Conservation (phyloP, 345 rosid genomes). For the Microthlaspi erraticum region DNA sequence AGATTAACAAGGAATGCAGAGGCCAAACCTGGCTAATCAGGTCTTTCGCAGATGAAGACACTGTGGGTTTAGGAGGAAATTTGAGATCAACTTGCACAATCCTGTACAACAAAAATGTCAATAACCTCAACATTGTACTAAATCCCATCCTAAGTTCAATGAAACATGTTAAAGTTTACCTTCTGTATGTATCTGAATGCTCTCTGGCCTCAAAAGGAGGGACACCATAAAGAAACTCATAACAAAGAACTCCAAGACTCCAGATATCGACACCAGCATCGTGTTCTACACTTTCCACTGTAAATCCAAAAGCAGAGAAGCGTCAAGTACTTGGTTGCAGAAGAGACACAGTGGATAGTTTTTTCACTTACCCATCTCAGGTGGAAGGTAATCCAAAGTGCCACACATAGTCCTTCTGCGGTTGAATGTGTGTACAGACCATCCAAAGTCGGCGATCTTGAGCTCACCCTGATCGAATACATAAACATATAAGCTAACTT, state of each 20-base stretch:
- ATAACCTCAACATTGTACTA: background rate
- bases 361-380: constrained; percentile 81
- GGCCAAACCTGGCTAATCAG: constrained; percentile 89
- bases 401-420: constrained; percentile 97
- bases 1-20: background rate
- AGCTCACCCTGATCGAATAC: constrained; percentile 77
- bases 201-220: constrained; percentile 93
- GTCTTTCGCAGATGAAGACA: constrained; percentile 91
- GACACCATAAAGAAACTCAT: constrained; percentile 84
- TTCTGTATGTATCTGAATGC: constrained; percentile 90
- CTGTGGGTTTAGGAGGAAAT: constrained; percentile 85
- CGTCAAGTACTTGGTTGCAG: background rate
- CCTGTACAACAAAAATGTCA: constrained; percentile 46
- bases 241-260: constrained; percentile 95
- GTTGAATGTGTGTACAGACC: constrained; percentile 98
- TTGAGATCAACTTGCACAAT: constrained; percentile 96
- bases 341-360: background rate
- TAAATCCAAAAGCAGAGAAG: background rate
- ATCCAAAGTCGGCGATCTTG: constrained; percentile 98
- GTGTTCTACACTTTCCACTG: constrained; percentile 95
- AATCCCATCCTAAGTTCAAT: too few species aligned
- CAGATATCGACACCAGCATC: constrained; percentile 95
- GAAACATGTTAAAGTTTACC: constrained; percentile 47
- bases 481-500: background rate
- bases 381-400: constrained; percentile 95